Evolutionary conservation across 495 filamentous ascomycete species (phyloP).

Genomic region (Xylaria scruposa): DNA sequence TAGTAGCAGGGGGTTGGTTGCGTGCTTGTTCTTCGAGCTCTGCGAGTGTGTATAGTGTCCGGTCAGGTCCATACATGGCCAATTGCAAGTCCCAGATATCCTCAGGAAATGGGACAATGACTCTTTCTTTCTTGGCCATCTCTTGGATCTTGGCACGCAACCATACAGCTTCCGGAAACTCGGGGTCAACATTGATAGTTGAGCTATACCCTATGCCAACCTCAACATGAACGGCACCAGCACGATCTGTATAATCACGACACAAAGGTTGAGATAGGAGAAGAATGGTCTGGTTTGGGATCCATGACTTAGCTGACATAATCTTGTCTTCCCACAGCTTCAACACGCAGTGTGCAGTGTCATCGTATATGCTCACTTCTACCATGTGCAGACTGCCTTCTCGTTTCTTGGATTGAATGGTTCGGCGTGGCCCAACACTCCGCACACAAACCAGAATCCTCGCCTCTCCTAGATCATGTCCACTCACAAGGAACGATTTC

Average conservation of each 20-base stretch:
- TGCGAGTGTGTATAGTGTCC: conserved; percentile 62
- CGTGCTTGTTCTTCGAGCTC: conserved; percentile 66
- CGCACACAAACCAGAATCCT: conserved; percentile 64
- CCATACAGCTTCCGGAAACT: conserved; percentile 63
- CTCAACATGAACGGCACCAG: conserved; percentile 32
- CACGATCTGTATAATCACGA: conserved; percentile 34
- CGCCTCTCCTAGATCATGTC: conserved; percentile 55
- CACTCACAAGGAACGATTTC: conserved; percentile 58
- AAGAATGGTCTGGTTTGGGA: conserved; percentile 60
- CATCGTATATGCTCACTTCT: conserved; percentile 65
- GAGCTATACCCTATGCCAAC: conserved; percentile 55
- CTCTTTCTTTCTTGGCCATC: conserved; percentile 59
- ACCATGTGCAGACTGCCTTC: conserved; percentile 49
- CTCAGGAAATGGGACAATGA: conserved; percentile 60
- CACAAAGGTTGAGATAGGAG: conserved; percentile 61
- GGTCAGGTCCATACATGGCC: conserved; percentile 49
- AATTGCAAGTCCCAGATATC: conserved; percentile 58
- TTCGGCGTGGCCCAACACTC: conserved; percentile 59
- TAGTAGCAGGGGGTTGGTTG: conserved; percentile 36
- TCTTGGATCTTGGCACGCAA: conserved; percentile 57
- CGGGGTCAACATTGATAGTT: conserved; percentile 64
- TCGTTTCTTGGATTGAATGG: conserved; percentile 56
- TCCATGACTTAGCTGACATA: conserved; percentile 57
- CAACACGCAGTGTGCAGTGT: conserved; percentile 60
- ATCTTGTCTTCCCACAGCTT: conserved; percentile 61